Base-by-base conservation (phyloP, 2,329 filamentous ascomycete species). In the Hypoxylon sp. region DNA sequence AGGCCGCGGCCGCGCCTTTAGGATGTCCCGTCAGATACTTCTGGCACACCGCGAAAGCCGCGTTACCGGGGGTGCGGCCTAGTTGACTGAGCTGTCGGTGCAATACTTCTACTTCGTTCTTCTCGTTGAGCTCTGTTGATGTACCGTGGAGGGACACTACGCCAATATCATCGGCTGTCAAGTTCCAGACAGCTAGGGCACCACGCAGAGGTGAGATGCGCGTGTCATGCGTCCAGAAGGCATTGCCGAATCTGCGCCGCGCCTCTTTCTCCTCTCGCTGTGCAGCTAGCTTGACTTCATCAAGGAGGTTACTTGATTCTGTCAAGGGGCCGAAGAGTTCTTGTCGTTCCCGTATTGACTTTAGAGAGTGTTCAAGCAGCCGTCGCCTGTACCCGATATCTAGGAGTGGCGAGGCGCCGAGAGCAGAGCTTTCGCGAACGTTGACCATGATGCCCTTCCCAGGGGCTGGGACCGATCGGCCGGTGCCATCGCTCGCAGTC, bases 91-190 rank as follows among this genome's bases (percentile, higher is more conserved):
- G 72, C 61, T 82, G 80, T 4, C 72, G 50, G 10, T 81, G 70
- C 4, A 82, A 60, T 2, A 81, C 77, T 2, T 70, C 69, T 0
- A 73, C 67, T 63, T 83, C 81, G 70, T 82, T 82, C 46, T 72
- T 72, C n/a, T 82, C 80, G 69, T 81, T 80, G 41, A 73, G 73
- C 10, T 71, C 63, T 0, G 81, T 82, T 1, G 78, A 80, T 2
- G 80, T 83, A n/a, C 80, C 80, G 65, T 82, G 81, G 10, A 82
- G 69, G 0, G 76, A 80, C 1, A 75, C 79, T 5, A 82, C 75
- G 10, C 67, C 63, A 19, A 83, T 66, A 56, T 83, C 81, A 64
- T 82, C 78, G 25, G 80, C 71, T 0, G 76, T 76, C 1, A 82
- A 67, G 21, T 75, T 75, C 78, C 79, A 82, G 2, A 73, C 72